Evolutionary conservation across 2,329 filamentous ascomycete species (phyloP).

Genomic region (Epichloe typhina): DNA sequence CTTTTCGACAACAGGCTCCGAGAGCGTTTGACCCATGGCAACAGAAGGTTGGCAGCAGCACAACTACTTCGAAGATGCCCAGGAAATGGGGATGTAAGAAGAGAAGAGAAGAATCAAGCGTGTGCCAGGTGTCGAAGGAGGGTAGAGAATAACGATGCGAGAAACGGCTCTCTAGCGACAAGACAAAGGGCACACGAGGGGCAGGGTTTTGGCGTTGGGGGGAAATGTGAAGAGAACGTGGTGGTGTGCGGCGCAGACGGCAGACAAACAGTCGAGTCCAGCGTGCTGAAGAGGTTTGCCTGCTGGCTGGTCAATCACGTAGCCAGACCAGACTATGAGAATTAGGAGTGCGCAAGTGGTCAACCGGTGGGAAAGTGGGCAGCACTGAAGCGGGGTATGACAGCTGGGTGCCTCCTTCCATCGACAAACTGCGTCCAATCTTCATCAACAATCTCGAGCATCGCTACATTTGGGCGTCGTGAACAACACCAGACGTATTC

Average conservation of each 20-base stretch:
- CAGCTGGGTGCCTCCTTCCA: background rate
- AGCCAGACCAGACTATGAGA: background rate
- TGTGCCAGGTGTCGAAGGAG: slow-evolving; percentile 1
- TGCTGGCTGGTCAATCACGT: background rate
- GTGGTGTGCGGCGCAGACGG: background rate
- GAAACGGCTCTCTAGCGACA: slow-evolving; percentile 3
- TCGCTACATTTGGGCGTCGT: too few species aligned
- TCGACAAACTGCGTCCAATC: background rate
- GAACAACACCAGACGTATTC: too few species aligned
- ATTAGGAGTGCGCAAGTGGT: background rate
- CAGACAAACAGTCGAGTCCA: background rate
- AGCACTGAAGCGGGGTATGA: background rate
- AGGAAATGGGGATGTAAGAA: slow-evolving; percentile 6
- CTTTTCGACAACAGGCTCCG: slow-evolving; percentile 98
- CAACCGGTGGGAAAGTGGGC: background rate
- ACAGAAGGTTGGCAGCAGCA: slow-evolving; percentile 15
- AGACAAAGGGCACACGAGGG: slow-evolving; percentile 4
- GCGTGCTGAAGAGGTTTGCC: background rate
- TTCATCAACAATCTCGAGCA: too few species aligned
- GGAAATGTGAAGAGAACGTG: slow-evolving; percentile 1
- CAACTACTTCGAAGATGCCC: slow-evolving; percentile 13
- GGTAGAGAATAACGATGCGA: slow-evolving; percentile 1
- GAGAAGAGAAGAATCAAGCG: slow-evolving; percentile 2
- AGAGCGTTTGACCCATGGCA: slow-evolving; percentile 95
- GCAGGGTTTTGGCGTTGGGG: slow-evolving; percentile 1